Evolutionary conservation across 306 rosid species (phyloP).

Genomic region (Vigna angularis): DNA sequence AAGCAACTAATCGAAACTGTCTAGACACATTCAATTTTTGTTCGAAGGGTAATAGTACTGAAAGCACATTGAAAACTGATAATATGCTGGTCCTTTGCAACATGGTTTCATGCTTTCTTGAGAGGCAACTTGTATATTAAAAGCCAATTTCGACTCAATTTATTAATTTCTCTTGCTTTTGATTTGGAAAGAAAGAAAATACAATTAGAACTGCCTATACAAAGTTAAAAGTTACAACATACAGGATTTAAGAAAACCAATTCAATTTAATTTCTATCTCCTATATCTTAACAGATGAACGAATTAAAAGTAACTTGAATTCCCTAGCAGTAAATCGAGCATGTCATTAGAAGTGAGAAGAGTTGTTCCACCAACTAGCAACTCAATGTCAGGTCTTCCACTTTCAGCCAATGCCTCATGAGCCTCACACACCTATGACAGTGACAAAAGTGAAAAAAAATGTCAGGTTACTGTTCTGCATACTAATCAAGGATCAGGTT

Average conservation of each 20-base stretch:
- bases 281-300: constrained; percentile 24
- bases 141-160: constrained; percentile 9
- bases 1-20: no score
- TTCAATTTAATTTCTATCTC: constrained; percentile 27
- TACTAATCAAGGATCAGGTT: constrained; percentile 22
- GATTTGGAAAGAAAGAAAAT: constrained; percentile 24
- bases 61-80: not conserved
- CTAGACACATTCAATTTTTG: no score
- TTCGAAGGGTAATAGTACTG: not conserved
- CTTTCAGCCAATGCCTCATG: constrained; percentile 81
- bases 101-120: constrained; percentile 1
- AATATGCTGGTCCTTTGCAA: not conserved
- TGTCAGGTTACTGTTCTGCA: constrained; percentile 38
- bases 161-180: constrained; percentile 17
- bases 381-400: constrained; percentile 89
- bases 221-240: constrained; percentile 29
- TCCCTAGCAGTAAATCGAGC: constrained; percentile 76
- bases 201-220: constrained; percentile 28
- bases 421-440: constrained; percentile 80
- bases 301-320: constrained; percentile 61
- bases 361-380: constrained; percentile 90
- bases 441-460: not conserved
- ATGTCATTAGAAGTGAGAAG: constrained; percentile 77
- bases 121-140: constrained; percentile 1
- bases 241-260: constrained; percentile 33